Conservation (phyloP, 495 filamentous ascomycete species). For the Penicillium pulvis region DNA sequence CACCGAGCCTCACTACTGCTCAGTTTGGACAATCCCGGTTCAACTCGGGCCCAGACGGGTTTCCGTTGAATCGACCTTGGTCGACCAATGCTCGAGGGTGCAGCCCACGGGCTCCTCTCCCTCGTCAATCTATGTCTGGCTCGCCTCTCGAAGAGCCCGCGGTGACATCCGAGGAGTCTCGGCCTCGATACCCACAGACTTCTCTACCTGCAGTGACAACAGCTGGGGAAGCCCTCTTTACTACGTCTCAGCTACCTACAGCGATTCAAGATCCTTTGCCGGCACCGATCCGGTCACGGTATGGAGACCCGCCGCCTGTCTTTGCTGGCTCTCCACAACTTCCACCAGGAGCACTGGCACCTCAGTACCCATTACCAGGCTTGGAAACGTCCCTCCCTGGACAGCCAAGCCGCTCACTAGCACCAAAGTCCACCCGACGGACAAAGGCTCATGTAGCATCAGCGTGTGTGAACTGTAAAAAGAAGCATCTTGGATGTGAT, state of each 20-base stretch:
- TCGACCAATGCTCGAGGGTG: constrained; percentile 67
- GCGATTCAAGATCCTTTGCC: constrained; percentile 26
- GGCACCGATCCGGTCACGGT: constrained; percentile 11
- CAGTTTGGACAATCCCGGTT: constrained; percentile 47
- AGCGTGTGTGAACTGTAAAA: constrained; percentile 96
- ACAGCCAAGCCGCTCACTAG: constrained; percentile 34
- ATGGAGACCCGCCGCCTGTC: constrained; percentile 39
- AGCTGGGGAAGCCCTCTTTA: constrained; percentile 15
- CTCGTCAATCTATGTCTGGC: constrained; percentile 85
- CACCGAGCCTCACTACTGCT: constrained; percentile 43
- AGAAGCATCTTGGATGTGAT: constrained; percentile 85
- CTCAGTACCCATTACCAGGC: constrained; percentile 33
- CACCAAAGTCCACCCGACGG: constrained; percentile 71
- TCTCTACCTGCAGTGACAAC: constrained; percentile 33
- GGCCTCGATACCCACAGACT: constrained; percentile 50
- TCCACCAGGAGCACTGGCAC: constrained; percentile 28
- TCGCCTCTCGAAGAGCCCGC: constrained; percentile 65
- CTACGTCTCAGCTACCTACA: constrained; percentile 19
- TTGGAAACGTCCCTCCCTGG: constrained; percentile 28
- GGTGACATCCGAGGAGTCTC: constrained; percentile 58
- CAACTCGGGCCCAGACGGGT: constrained; percentile 61
- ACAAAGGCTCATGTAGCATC: constrained; percentile 96
- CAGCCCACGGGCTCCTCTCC: constrained; percentile 65
- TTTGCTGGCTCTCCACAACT: constrained; percentile 26
- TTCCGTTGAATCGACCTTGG: constrained; percentile 70